phyloP scores from a whole-genome alignment of 75 land plant genomes.

The Pinus albicaulis region DNA sequence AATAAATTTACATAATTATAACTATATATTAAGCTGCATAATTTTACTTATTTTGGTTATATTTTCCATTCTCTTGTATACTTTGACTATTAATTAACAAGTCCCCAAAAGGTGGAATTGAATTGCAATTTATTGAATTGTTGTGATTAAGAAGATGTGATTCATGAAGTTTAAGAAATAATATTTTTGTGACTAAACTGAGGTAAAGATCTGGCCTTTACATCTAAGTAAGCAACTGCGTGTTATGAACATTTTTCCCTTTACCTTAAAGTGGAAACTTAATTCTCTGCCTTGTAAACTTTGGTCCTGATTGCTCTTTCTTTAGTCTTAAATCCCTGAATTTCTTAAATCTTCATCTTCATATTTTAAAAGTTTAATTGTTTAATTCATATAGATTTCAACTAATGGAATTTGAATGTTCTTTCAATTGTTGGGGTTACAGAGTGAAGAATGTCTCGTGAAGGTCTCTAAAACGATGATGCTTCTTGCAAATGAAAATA shows the following conservation, averaged over 20 bases:
- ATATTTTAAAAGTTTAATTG: background rate
- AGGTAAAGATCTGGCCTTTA: background rate
- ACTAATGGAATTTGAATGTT: background rate
- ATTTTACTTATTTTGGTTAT: background rate
- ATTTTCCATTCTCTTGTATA: background rate
- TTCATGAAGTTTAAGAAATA: background rate
- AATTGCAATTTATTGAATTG: background rate
- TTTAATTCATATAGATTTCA: background rate
- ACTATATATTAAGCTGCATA: background rate
- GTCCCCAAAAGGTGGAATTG: background rate
- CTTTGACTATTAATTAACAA: background rate
- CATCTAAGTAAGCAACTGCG: background rate
- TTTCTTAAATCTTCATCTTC: background rate
- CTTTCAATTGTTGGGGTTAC: conserved; percentile 10
- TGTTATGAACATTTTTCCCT: background rate
- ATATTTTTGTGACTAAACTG: background rate
- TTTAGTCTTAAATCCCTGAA: background rate
- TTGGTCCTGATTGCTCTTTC: background rate
- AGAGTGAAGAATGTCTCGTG: conserved; percentile 88
- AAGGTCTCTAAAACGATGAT: conserved; percentile 74
- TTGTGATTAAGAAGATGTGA: background rate
- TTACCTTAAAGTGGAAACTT: background rate
- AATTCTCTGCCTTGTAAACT: background rate
- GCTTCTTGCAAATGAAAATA: conserved; percentile 40
- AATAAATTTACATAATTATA: background rate